These are phyloP conservation scores for Petasospora rhodanensis DNA, from an alignment of 1,139 yeast genomes.

Conservation along the genomic window DNA sequence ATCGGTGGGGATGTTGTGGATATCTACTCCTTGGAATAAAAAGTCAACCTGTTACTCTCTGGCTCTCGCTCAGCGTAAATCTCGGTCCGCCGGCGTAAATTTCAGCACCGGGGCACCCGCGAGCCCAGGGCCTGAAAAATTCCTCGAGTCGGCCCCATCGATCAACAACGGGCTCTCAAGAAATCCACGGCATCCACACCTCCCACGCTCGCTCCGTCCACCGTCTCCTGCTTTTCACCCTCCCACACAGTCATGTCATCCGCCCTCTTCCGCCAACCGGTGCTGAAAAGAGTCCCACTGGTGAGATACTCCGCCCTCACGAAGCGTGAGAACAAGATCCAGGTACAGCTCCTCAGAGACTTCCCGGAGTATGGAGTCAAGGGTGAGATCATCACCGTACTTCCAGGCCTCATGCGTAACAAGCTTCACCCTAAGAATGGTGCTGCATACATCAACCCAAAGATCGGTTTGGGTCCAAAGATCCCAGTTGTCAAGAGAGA, in stretches of 20 bases:
- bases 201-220: too few species aligned
- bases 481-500: conserved; percentile 53
- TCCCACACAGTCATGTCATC: conserved; percentile 11
- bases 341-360: conserved; percentile 68
- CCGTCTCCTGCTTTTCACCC: too few species aligned
- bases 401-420: conserved; percentile 81
- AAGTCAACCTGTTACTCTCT: too few species aligned
- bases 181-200: too few species aligned
- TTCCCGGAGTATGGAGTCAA: conserved; percentile 45
- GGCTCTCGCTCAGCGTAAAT: conserved; percentile 1
- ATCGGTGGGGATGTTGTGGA: conserved; percentile 26
- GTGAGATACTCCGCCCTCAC: conserved; percentile 31
- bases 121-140: conserved; percentile 8
- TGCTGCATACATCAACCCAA: conserved; percentile 59
- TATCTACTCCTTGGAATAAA: conserved; percentile 17
- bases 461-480: conserved; percentile 44
- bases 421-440: conserved; percentile 64
- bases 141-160: too few species aligned
- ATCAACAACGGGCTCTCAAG: not conserved
- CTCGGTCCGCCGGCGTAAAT: too few species aligned
- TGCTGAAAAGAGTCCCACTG: conserved; percentile 18
- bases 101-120: conserved; percentile 4
- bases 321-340: conserved; percentile 38
- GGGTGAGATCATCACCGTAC: conserved; percentile 75
- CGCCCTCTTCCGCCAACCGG: conserved; percentile 9